Base-by-base conservation (phyloP, 192 early-diverging fungal genomes). In the Podila horticola region DNA sequence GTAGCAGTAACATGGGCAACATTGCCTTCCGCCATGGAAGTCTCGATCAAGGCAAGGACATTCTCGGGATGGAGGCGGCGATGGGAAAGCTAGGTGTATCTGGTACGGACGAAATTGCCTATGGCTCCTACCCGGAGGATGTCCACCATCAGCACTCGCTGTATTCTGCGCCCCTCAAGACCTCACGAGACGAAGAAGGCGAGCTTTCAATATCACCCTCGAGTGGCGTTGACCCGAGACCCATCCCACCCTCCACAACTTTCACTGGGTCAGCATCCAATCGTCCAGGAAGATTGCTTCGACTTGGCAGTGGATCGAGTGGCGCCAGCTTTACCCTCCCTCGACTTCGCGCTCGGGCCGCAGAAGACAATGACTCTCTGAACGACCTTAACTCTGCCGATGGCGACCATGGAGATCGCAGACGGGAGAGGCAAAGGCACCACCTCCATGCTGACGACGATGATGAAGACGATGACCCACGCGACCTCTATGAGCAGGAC, bases 21-120 rank as follows among this genome's bases (percentile, higher is more conserved):
- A 65, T 69, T 62, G 77, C 71, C 0, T 81, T 81, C 41, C 70
- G 77, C 13, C 77, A 81, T 64, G 77, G 77, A 29, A 81, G 77
- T 69, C 58, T 81, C 15, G 77, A 81, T 24, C 77, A 81, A 65
- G 59, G 77, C 55, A 81, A 71, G 36, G 71, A 67, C n/a, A 73
- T 73, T 10, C 22, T 81, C 26, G 77, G 67, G 29, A 69, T 81
- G 71, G 77, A 81, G 49, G 71, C 73, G 17, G 71, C 77, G 0
- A 64, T 81, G 66, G 77, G 38, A n/a, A 51, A 55, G 29, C 49
- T 81, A 52, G 31, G 36, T 9, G 55, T 69, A 7, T 41, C 57
- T 26, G 59, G 50, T 3, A 36, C 71, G 5, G 28, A 64, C 12
- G 77, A 66, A 15, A 72, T 81, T 5, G 71, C 77, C 3, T 81